phyloP scores from a whole-genome alignment of 257 asterid species.

The Apocynum venetum region DNA sequence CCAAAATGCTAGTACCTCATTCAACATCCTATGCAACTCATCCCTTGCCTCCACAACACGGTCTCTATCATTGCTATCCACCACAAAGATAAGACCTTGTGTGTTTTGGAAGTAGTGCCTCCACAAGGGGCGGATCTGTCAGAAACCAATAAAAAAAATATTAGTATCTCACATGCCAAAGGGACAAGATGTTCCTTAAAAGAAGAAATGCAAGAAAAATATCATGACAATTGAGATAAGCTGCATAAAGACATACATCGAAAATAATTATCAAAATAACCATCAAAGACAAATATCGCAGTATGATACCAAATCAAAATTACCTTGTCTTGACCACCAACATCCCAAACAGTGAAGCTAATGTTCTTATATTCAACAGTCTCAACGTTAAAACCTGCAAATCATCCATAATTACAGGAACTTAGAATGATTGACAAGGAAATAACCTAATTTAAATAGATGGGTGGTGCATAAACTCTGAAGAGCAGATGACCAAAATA shows the following conservation, averaged over 20 bases:
- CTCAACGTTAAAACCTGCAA: slow-evolving; percentile 32
- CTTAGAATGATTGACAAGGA: background rate
- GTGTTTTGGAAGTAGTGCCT: slow-evolving; percentile 42
- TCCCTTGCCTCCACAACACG: slow-evolving; percentile 35
- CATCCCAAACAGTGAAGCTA: slow-evolving; percentile 40
- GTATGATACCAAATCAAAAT: background rate
- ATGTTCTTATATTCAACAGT: slow-evolving; percentile 33
- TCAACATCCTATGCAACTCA: slow-evolving; percentile 36
- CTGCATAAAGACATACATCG: background rate
- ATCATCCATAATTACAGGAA: slow-evolving; percentile 2
- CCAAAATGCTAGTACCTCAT: slow-evolving; percentile 18
- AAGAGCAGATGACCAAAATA: background rate
- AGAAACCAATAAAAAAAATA: background rate
- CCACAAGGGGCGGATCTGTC: slow-evolving; percentile 36
- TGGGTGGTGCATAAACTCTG: background rate
- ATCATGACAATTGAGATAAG: background rate
- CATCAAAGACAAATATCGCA: background rate
- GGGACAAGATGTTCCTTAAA: background rate
- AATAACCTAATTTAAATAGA: background rate
- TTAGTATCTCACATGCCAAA: background rate
- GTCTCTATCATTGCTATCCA: slow-evolving; percentile 37
- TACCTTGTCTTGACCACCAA: slow-evolving; percentile 38
- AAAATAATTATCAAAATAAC: background rate
- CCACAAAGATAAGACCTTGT: slow-evolving; percentile 37
- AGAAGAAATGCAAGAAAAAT: background rate